These are phyloP conservation scores for Prunella vulgaris DNA, from an alignment of 257 asterid genomes.

Conservation along the genomic window DNA sequence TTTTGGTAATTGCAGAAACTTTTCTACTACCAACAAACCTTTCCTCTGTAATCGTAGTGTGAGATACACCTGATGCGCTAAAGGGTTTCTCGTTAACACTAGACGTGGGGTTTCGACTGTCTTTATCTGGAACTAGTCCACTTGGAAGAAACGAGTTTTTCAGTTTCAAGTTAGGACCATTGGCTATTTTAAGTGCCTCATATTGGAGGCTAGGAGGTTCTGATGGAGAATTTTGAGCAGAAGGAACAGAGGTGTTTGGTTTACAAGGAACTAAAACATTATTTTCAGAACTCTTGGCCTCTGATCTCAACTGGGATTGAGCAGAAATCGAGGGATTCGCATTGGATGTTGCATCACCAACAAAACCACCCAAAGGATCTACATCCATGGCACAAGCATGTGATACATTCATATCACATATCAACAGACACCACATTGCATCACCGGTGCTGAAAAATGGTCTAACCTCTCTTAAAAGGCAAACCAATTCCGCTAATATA, in stretches of 20 bases:
- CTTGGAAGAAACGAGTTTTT: conserved; percentile 30
- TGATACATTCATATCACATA: conserved; percentile 87
- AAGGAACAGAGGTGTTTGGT: conserved; percentile 36
- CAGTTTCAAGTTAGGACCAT: conserved; percentile 31
- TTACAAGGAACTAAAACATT: conserved; percentile 37
- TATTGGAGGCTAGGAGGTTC: conserved; percentile 43
- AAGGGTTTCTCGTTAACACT: conserved; percentile 45
- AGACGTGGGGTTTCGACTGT: conserved; percentile 32
- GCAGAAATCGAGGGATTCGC: conserved; percentile 35
- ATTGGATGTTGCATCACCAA: conserved; percentile 31
- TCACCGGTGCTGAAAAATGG: conserved; percentile 94
- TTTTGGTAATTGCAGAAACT: conserved; percentile 65
- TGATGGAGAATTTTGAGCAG: conserved; percentile 37
- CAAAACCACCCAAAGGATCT: conserved; percentile 49
- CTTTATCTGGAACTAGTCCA: conserved; percentile 43
- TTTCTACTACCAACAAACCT: conserved; percentile 61
- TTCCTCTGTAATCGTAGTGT: conserved; percentile 43
- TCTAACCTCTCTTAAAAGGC: conserved; percentile 75
- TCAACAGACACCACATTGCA: conserved; percentile 97
- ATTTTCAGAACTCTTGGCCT: conserved; percentile 40
- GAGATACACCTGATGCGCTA: conserved; percentile 45
- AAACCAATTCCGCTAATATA: conserved; percentile 89
- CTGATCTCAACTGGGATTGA: conserved; percentile 34
- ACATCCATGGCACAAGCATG: conserved; percentile 88
- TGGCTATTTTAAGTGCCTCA: conserved; percentile 34